Conservation (phyloP, 208 protist species). For the Trypanosoma vivax region DNA sequence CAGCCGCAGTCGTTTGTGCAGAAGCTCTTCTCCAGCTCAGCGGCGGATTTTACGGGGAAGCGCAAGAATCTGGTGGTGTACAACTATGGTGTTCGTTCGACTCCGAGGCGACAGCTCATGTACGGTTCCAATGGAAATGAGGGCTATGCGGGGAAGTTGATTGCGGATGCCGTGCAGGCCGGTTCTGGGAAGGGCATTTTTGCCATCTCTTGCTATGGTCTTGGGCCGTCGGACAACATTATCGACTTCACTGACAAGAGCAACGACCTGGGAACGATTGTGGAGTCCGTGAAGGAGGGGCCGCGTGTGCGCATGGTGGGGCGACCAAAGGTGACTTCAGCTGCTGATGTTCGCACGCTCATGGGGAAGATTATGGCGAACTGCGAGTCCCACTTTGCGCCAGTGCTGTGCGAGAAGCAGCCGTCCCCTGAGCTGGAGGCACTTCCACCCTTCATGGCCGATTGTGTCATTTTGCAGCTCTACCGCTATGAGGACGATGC, state of each 20-base stretch:
- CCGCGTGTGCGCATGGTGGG: constrained; percentile 79
- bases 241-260: constrained; percentile 70
- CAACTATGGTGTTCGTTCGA: constrained; percentile 75
- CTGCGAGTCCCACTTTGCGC: constrained; percentile 67
- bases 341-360: constrained; percentile 42
- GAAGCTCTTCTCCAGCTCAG: constrained; percentile 29
- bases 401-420: constrained; percentile 73
- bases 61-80: constrained; percentile 83
- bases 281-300: constrained; percentile 85
- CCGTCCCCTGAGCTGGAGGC: constrained; percentile 73
- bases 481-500: constrained; percentile 74
- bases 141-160: constrained; percentile 68
- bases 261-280: constrained; percentile 79
- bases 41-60: constrained; percentile 44
- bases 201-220: constrained; percentile 61
- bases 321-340: constrained; percentile 40
- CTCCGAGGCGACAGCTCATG: constrained; percentile 81
- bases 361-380: constrained; percentile 67
- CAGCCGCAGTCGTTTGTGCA: constrained; percentile 24
- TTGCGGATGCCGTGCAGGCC: constrained; percentile 43
- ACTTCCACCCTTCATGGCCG: constrained; percentile 76
- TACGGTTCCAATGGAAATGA: constrained; percentile 42
- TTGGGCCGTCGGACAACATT: constrained; percentile 68
- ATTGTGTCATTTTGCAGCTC: constrained; percentile 81
- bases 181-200: constrained; percentile 45